These are phyloP conservation scores for Cinchona pubescens DNA, from an alignment of 257 asterid genomes.

Conservation along the genomic window DNA sequence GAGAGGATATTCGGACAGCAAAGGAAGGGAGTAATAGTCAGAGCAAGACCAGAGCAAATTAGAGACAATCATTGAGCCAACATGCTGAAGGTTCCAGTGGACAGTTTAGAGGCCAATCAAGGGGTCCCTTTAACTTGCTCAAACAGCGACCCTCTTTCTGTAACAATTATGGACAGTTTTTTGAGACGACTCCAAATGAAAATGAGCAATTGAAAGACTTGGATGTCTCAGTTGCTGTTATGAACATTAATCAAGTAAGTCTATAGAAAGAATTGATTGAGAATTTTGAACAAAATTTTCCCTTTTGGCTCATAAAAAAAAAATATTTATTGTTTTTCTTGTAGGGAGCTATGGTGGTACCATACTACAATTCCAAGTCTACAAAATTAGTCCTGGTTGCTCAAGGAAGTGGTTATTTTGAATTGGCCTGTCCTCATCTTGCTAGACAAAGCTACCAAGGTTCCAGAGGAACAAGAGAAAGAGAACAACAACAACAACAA, in stretches of 20 bases:
- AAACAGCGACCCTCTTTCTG: conserved; percentile 25
- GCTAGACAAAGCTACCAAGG: conserved; percentile 17
- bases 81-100: conserved; percentile 14
- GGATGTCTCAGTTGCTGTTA: conserved; percentile 30
- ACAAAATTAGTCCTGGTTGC: conserved; percentile 32
- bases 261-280: too few relatives aligned
- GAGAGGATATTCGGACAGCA: conserved; percentile 32
- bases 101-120: conserved; percentile 16
- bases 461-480: neutral
- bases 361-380: conserved; percentile 40
- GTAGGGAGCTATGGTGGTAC: conserved; percentile 51
- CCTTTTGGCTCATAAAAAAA: neutral
- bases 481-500: neutral
- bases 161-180: conserved; percentile 30
- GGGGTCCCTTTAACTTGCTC: conserved; percentile 34
- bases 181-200: conserved; percentile 29
- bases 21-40: conserved; percentile 32
- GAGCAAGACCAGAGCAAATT: conserved; percentile 42
- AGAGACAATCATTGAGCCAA: conserved; percentile 34
- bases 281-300: neutral
- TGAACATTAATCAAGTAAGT: conserved; percentile 42
- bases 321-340: too few relatives aligned
- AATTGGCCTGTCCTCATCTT: conserved; percentile 51
- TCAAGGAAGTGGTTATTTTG: conserved; percentile 37
- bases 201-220: conserved; percentile 31